Evolutionary conservation across 768 basidiomycete species (phyloP).

Genomic region (Tulasnella sp.): DNA sequence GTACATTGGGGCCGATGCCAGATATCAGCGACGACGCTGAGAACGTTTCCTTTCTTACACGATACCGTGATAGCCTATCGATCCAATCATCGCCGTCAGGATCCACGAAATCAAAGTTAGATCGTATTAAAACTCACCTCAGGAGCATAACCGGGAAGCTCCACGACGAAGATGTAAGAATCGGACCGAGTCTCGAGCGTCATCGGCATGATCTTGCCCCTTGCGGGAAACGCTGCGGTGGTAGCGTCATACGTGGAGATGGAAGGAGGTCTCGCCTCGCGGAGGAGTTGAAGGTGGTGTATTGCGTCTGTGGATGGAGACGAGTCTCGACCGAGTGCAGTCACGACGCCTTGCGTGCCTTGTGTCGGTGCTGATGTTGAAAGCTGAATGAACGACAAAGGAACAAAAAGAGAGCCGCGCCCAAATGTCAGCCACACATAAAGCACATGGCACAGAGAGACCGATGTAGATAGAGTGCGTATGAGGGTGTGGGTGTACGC

Average conservation of each 20-base stretch:
- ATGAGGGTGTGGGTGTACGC: neutral
- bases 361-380: no score
- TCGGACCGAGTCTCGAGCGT: neutral
- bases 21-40: slow-evolving; percentile 10
- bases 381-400: no score
- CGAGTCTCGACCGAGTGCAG: no score
- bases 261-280: slow-evolving; percentile 3
- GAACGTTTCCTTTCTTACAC: slow-evolving; percentile 11
- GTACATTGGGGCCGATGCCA: slow-evolving; percentile 13
- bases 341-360: no score
- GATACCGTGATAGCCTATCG: slow-evolving; percentile 11
- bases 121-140: neutral
- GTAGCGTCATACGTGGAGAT: slow-evolving; percentile 3
- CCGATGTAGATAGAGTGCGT: no score
- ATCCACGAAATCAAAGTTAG: neutral
- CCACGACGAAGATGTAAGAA: slow-evolving; percentile 9
- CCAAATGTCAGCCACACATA: no score
- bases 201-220: slow-evolving; percentile 8
- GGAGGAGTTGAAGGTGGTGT: slow-evolving; percentile 11
- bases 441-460: no score
- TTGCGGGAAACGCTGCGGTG: neutral
- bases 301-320: neutral
- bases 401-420: no score
- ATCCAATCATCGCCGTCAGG: neutral
- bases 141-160: slow-evolving; percentile 11